These are phyloP conservation scores for Xylariales sp. DNA, from an alignment of 2,329 filamentous ascomycete genomes.

Conservation along the genomic window DNA sequence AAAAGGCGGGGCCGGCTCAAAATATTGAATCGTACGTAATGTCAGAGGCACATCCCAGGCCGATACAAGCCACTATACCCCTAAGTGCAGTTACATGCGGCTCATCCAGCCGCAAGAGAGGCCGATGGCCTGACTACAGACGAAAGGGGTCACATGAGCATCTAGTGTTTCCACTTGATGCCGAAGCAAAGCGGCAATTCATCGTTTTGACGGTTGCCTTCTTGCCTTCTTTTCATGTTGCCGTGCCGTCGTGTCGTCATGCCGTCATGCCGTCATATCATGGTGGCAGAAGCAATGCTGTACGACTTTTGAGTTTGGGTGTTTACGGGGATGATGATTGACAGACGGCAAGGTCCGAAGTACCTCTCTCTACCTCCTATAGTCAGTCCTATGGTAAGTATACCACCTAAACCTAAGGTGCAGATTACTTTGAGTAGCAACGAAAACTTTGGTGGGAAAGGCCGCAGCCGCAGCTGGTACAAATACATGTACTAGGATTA, in stretches of 20 bases:
- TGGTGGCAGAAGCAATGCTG: constrained; percentile 9
- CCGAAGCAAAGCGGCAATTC: constrained; percentile 48
- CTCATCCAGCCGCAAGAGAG: constrained; percentile 47
- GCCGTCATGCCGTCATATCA: constrained; percentile 5
- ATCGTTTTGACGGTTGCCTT: constrained; percentile 8
- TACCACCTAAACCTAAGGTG: too few species aligned
- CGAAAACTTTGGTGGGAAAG: constrained; percentile 7
- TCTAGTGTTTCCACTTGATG: constrained; percentile 39
- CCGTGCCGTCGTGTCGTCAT: not conserved
- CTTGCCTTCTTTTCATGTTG: not conserved
- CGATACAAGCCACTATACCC: constrained; percentile 59
- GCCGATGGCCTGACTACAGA: constrained; percentile 37
- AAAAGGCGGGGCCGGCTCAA: constrained; percentile 45
- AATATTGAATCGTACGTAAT: constrained; percentile 49
- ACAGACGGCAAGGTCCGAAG: constrained; percentile 10
- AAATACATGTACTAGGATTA: constrained; percentile 9
- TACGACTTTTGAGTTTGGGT: constrained; percentile 15
- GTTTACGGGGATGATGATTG: constrained; percentile 5
- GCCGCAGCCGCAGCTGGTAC: constrained; percentile 22
- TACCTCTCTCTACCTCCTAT: not conserved
- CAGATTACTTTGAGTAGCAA: not conserved
- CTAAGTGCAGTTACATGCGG: constrained; percentile 68
- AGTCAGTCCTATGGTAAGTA: too few species aligned
- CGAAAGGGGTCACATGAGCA: constrained; percentile 45
- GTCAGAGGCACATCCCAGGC: constrained; percentile 39